Base-by-base conservation (phyloP, 2,329 filamentous ascomycete genomes). In the Aspergillus tamarii region DNA sequence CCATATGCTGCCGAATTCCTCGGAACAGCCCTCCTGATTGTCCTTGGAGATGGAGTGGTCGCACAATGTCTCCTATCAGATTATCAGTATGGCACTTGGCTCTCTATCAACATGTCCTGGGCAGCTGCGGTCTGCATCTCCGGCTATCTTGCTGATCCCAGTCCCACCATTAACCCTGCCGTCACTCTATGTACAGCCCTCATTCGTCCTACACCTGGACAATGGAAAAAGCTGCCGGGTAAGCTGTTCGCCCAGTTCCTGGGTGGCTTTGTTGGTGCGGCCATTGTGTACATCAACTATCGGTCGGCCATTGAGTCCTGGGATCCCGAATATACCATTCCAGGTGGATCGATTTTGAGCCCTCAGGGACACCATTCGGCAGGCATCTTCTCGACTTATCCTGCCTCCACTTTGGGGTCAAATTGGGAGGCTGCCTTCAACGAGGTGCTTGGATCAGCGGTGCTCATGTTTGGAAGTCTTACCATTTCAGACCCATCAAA, bases 61-160 rank as follows among this genome's bases (percentile, higher is more conserved):
- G 73, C 73, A 4, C 73, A 75, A 59, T 71, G 70, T 50, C 62
- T 75, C 34, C 66, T 75, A 21, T 75, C 73, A 23, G 71, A 75
- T 57, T 75, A 75, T 61, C 68, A 70, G 21, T 75, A 75, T 57
- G 73, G 73, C 60, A 75, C 73, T 59, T 75, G 73, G 73, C 39
- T 76, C 12, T 76, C 74, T 23, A 76, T 76, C 63, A 76, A 76
- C 61, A 58, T 76, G 6, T 72, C 73, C 36, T 75, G 73, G 73
- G 73, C 73, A 2, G 59, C 71, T 12, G 73, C 73, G 0, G 73
- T 75, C 34, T 70, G 65, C 52, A 65, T 75, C 9, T 71, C 73
- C 2, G 64, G 72, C 60, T 75, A 74, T 58, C 39, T 74, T 2
- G 61, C 67, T 32, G 67, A 74, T 45, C 73, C 73, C 21, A 69